Evolutionary conservation across 371 early-diverging fungal genomes (phyloP).

Genomic region (Circinella umbellata): DNA sequence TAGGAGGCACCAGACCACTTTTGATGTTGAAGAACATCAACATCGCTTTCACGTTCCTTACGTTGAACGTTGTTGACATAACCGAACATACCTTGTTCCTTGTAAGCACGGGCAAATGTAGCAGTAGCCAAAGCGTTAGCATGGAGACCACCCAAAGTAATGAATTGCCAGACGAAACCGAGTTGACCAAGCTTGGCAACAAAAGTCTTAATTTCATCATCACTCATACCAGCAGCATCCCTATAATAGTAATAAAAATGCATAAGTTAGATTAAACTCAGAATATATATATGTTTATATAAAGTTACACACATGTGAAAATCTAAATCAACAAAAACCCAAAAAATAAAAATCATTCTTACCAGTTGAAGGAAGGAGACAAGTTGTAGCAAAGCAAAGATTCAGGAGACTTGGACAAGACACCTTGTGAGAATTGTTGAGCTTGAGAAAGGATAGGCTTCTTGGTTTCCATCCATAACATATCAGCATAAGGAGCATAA

Average conservation of each 20-base stretch:
- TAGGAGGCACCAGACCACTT: slow-evolving; percentile 99
- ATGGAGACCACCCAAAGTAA: slow-evolving; percentile 97
- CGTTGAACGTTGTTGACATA: slow-evolving; percentile 96
- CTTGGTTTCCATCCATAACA: slow-evolving; percentile 98
- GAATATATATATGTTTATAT: not conserved
- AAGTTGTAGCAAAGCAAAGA: slow-evolving; percentile 93
- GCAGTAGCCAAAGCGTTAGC: slow-evolving; percentile 86
- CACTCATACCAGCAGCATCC: slow-evolving; percentile 92
- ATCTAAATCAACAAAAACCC: not conserved
- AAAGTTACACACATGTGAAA: slow-evolving; percentile 3
- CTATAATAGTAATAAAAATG: slow-evolving; percentile 17
- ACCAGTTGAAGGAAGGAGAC: slow-evolving; percentile 99
- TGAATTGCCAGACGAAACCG: slow-evolving; percentile 99
- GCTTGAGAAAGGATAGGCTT: slow-evolving; percentile 94
- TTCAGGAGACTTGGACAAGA: slow-evolving; percentile 63
- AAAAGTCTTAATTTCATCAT: slow-evolving; percentile 86
- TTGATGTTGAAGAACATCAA: slow-evolving; percentile 96
- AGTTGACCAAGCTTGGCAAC: slow-evolving; percentile 84
- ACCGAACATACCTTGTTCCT: slow-evolving; percentile 92
- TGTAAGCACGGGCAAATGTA: slow-evolving; percentile 90
- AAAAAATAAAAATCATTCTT: slow-evolving; percentile 28
- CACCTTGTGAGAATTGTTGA: slow-evolving; percentile 89
- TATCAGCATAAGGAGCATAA: slow-evolving; percentile 92
- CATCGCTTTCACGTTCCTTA: slow-evolving; percentile 87
- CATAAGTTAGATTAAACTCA: slow-evolving; percentile 7